These are phyloP conservation scores for Lactuca sativa DNA, from an alignment of 129 eudicot species.

Conservation along the genomic window DNA sequence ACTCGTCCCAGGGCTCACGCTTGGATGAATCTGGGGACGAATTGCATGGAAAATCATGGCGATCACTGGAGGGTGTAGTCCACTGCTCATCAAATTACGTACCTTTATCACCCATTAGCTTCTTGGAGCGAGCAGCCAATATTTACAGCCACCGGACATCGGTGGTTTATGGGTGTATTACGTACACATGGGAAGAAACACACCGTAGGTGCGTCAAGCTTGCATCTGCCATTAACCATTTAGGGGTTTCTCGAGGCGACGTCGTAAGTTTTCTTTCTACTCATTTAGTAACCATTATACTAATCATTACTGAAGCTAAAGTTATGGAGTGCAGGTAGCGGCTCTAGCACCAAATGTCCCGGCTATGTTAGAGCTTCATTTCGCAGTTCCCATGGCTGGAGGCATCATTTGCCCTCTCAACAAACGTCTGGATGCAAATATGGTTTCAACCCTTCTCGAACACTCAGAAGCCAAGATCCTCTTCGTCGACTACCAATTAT, in stretches of 20 bases:
- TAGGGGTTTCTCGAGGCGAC: constrained; percentile 51
- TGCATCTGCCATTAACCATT: constrained; percentile 42
- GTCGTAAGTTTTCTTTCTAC: constrained; percentile 29
- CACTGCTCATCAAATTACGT: constrained; percentile 55
- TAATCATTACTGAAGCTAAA: no score
- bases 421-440: constrained; percentile 31
- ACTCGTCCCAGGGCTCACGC: background rate
- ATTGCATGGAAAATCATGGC: constrained; percentile 23
- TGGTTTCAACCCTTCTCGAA: constrained; percentile 30
- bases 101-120: constrained; percentile 67
- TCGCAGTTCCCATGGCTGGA: constrained; percentile 54
- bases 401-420: constrained; percentile 43
- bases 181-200: constrained; percentile 46
- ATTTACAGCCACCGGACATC: constrained; percentile 57
- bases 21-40: background rate
- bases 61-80: constrained; percentile 40
- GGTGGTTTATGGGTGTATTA: constrained; percentile 34
- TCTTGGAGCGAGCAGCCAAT: constrained; percentile 59
- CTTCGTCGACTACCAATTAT: constrained; percentile 36
- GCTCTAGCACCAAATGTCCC: constrained; percentile 45
- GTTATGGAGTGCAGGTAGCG: constrained; percentile 28
- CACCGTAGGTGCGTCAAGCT: constrained; percentile 45
- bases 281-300: background rate
- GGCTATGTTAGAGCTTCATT: constrained; percentile 45
- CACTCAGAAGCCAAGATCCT: constrained; percentile 48